Percentiles rank a stretch among this genome's conserved stretches.
Conservation (phyloP, 1,284 basidiomycete genomes). For the Bondarzewia mesenterica region DNA sequence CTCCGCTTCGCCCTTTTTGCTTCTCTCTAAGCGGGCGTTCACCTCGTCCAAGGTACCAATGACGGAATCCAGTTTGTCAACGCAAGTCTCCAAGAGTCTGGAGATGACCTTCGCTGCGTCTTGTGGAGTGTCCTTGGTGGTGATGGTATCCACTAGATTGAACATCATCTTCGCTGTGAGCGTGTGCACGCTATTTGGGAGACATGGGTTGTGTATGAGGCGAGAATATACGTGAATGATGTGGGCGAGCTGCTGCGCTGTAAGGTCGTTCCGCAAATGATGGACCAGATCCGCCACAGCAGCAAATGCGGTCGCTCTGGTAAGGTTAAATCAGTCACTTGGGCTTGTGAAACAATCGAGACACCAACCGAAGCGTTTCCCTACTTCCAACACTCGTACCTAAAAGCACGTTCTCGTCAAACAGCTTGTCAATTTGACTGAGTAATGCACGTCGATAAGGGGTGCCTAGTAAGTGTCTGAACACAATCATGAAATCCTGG, state of each 20-base stretch:
- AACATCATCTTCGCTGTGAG: slow-evolving; percentile 93
- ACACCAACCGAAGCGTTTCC: slow-evolving; percentile 69
- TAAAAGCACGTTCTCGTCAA: slow-evolving; percentile 88
- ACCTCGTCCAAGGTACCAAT: slow-evolving; percentile 60
- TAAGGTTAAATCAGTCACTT: slow-evolving; percentile 9
- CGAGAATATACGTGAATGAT: slow-evolving; percentile 85
- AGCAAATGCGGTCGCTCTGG: slow-evolving; percentile 81
- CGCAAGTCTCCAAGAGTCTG: slow-evolving; percentile 77
- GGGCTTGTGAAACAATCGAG: background rate
- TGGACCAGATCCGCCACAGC: slow-evolving; percentile 93
- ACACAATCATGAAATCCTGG: slow-evolving; percentile 91
- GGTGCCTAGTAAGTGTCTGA: slow-evolving; percentile 84
- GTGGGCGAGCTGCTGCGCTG: slow-evolving; percentile 69
- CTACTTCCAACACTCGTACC: slow-evolving; percentile 77
- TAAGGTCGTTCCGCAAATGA: slow-evolving; percentile 83
- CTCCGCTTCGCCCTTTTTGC: slow-evolving; percentile 38
- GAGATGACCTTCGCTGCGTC: slow-evolving; percentile 63
- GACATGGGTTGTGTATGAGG: slow-evolving; percentile 84
- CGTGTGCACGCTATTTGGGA: slow-evolving; percentile 80
- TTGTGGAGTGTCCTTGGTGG: slow-evolving; percentile 63
- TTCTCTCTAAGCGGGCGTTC: slow-evolving; percentile 35
- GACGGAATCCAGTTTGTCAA: slow-evolving; percentile 84
- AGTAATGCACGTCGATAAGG: slow-evolving; percentile 79
- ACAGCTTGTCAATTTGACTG: slow-evolving; percentile 82
- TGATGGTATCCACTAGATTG: slow-evolving; percentile 81